Conservation (phyloP, 2,329 filamentous ascomycete genomes). For the Colletotrichum simmondsii region DNA sequence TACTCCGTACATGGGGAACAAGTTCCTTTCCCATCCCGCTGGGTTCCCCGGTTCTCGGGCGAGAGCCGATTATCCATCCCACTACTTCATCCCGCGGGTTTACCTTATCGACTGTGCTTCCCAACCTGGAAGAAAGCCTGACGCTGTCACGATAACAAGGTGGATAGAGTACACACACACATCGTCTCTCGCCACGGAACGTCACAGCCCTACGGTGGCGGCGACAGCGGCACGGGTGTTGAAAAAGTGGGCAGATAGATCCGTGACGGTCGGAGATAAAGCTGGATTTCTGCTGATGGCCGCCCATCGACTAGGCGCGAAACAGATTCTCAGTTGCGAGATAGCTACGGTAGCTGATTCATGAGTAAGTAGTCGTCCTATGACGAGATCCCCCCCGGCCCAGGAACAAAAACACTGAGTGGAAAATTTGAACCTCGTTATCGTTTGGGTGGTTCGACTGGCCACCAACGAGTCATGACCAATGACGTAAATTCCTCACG, state of each 20-base stretch:
- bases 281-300: neutral
- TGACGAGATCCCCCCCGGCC: conserved; percentile 9
- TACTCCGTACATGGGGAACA: no score
- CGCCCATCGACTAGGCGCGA: neutral
- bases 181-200: neutral
- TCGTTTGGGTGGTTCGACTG: conserved; percentile 6
- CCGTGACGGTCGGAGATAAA: neutral
- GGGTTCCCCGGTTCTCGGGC: neutral
- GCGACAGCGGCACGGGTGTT: neutral
- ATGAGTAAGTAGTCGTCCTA: neutral
- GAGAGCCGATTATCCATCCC: neutral
- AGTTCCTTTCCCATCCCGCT: no score
- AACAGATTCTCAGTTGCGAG: neutral
- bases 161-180: neutral
- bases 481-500: conserved; percentile 26
- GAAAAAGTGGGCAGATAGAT: neutral
- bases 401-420: neutral
- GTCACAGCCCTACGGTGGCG: conserved; percentile 14
- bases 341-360: neutral
- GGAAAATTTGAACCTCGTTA: neutral
- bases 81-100: neutral
- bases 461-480: conserved; percentile 27
- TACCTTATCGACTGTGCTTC: neutral
- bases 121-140: neutral
- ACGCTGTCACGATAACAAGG: neutral